A percentile compares a stretch with the other conserved stretches of the same genome.
Evolutionary conservation across 805 yeast species (phyloP).

Genomic region (Blastobotrys attinorum): DNA sequence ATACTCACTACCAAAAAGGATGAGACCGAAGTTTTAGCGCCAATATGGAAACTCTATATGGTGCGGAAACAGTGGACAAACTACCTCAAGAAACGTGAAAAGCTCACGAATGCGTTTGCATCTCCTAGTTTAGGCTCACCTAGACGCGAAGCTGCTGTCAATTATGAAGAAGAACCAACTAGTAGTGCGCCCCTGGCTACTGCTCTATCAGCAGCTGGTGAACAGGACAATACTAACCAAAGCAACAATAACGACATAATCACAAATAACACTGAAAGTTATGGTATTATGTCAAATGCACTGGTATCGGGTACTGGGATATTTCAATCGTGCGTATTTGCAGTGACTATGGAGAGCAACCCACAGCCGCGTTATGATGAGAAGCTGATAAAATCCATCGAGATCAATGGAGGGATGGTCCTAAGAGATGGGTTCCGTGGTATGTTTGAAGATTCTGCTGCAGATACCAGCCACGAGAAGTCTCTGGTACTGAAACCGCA

Average conservation of each 20-base stretch:
- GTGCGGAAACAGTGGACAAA: conserved; percentile 3
- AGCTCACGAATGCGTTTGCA: background rate
- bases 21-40: background rate
- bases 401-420: conserved; percentile 16
- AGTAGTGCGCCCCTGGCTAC: background rate
- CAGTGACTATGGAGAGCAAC: conserved; percentile 14
- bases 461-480: no score
- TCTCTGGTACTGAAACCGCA: background rate
- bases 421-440: conserved; percentile 16
- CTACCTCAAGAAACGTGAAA: conserved; percentile 7
- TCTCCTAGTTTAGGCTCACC: background rate
- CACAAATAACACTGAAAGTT: no score
- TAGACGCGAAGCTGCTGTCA: background rate
- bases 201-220: background rate
- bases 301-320: conserved; percentile 4
- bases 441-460: conserved; percentile 9
- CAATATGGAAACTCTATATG: conserved; percentile 3
- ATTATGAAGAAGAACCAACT: background rate
- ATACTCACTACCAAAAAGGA: background rate
- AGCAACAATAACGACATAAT: no score
- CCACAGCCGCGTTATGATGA: background rate
- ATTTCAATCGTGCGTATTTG: conserved; percentile 13
- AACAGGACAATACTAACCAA: background rate
- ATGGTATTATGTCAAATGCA: no score
- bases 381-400: conserved; percentile 5